phyloP scores from a whole-genome alignment of 1,284 basidiomycete genomes.

The Thelephora terrestris region DNA sequence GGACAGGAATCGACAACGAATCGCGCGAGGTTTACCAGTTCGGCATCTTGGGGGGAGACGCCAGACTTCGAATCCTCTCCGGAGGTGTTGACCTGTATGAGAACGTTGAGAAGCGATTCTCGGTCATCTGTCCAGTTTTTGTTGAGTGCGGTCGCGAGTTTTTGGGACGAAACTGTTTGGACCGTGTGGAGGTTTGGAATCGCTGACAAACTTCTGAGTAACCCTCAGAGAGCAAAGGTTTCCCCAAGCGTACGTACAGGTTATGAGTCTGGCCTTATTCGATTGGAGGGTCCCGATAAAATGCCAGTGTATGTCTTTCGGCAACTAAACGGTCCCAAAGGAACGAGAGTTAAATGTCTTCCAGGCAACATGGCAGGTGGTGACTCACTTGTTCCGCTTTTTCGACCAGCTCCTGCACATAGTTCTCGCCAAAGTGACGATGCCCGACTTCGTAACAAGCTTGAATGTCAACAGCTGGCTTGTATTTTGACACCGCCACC shows the following conservation, averaged over 20 bases:
- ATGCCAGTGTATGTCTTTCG: slow-evolving; percentile 86
- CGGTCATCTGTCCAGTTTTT: slow-evolving; percentile 56
- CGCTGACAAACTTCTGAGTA: slow-evolving; percentile 31
- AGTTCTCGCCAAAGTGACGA: slow-evolving; percentile 95
- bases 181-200: slow-evolving; percentile 86
- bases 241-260: slow-evolving; percentile 41
- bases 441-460: slow-evolving; percentile 77
- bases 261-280: slow-evolving; percentile 91
- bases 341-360: not conserved
- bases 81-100: slow-evolving; percentile 93
- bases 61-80: slow-evolving; percentile 88
- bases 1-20: slow-evolving; percentile 72
- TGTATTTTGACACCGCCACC: slow-evolving; percentile 93
- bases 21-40: slow-evolving; percentile 58
- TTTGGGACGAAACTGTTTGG: slow-evolving; percentile 85
- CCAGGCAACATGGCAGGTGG: not conserved
- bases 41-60: slow-evolving; percentile 49
- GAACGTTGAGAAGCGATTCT: slow-evolving; percentile 53
- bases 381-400: slow-evolving; percentile 67
- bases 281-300: slow-evolving; percentile 94
- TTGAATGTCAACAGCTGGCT: slow-evolving; percentile 81
- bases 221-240: slow-evolving; percentile 3
- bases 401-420: slow-evolving; percentile 90
- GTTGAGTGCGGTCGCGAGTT: slow-evolving; percentile 79
- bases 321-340: slow-evolving; percentile 43